A percentile compares a stretch with the other conserved stretches of the same genome.
Conservation (phyloP, 2,329 filamentous ascomycete genomes). For the Sarocladiaceae sp. region DNA sequence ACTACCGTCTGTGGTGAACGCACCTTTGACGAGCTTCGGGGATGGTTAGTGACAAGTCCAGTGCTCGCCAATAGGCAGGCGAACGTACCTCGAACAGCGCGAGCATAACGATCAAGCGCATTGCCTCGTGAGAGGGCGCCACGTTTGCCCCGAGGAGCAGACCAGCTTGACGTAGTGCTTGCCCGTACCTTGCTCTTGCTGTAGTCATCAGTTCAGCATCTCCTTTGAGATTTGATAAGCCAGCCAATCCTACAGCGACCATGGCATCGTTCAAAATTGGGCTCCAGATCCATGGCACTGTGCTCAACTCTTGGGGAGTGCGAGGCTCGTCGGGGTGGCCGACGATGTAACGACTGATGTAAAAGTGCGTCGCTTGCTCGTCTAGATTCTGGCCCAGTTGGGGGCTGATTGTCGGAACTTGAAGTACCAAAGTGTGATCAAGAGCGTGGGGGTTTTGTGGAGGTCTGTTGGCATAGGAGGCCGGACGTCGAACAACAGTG, state of each 20-base stretch:
- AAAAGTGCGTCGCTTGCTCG: conserved; percentile 45
- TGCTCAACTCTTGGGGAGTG: conserved; percentile 28
- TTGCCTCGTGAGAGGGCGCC: conserved; percentile 32
- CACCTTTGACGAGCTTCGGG: conserved; percentile 37
- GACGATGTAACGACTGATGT: conserved; percentile 43
- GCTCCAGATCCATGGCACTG: conserved; percentile 29
- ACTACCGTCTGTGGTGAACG: conserved; percentile 27
- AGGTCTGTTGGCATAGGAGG: not conserved
- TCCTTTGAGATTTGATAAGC: conserved; percentile 46
- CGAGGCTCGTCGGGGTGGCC: conserved; percentile 44
- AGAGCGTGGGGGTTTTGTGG: not conserved
- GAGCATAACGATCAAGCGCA: conserved; percentile 48
- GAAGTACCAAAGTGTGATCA: not conserved
- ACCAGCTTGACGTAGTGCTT: conserved; percentile 43
- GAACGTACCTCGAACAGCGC: conserved; percentile 53
- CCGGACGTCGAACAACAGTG: not conserved
- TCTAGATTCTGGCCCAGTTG: conserved; percentile 34
- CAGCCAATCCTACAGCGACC: conserved; percentile 51
- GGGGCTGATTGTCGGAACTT: conserved; percentile 15
- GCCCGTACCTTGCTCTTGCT: conserved; percentile 47
- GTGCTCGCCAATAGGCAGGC: conserved; percentile 8
- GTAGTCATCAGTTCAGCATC: conserved; percentile 37
- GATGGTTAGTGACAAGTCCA: conserved; percentile 14
- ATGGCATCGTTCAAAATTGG: conserved; percentile 41
- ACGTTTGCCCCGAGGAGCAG: conserved; percentile 30